Base-by-base conservation (phyloP, 306 rosid genomes). In the Cicer judaicum region DNA sequence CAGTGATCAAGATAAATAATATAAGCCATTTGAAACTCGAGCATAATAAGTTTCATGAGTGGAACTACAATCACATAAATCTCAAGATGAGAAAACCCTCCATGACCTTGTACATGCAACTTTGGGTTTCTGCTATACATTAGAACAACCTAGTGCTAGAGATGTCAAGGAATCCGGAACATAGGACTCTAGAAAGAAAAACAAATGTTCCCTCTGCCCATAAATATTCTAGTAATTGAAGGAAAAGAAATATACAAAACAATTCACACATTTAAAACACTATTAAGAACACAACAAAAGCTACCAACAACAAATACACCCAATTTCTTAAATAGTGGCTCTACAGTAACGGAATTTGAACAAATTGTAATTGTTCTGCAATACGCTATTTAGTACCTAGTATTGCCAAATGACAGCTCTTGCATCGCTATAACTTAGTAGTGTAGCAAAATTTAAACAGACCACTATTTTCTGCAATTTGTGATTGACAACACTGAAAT, bases 261-360 rank as follows among this genome's bases (percentile, higher is more conserved):
- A 18, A 16, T 56, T 36, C 21, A 64, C 46, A 79, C 60, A 14
- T 65, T 24, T 18, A 38, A 49, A 39, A 68, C 29, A 42, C 14
- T 38, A 62, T 44, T 44, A 75, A 46, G 55, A 68, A 57, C 59
- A 68, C 52, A 49, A 67, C 2, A 59, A 34, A 59, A 67, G 19
- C 54, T 42, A 63, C 16, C 40, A 67, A 47, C 61, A 59, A 21
- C 34, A 67, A 41, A 14, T 38, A 49, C 76, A 60, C 39, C 48
- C 7, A 0, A 29, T 29, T 29, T 3, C 5, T 29, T 5, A 29
- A 29, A 29, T 2, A 24, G 34, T 24, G 34, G 34, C 34, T 24
- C 2, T 24, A 24, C 34, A 24, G 2, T 24, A 24, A 3, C 34
- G 34, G 5, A 29, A 29, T 29, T 29, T 29, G 34, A 29, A 29